Base-by-base conservation (phyloP, 805 yeast species). In the Suhomyces kilbournensis region DNA sequence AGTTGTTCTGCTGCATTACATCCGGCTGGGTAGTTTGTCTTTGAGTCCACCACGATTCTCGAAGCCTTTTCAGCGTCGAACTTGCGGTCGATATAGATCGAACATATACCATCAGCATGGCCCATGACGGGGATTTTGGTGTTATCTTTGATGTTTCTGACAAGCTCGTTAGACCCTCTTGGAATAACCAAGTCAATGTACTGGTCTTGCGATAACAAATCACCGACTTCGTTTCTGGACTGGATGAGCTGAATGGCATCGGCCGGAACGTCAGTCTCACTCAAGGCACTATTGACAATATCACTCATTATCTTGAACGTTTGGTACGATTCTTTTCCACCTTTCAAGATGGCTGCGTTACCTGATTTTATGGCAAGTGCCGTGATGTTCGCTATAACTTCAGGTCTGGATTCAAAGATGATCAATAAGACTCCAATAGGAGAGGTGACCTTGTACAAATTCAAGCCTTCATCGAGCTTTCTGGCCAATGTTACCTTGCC, bases 11-110 rank as follows among this genome's bases (percentile, higher is more conserved):
- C 93, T 7, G 99, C 97, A 67, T 94, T 94, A 70, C 99, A 94
- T n/a, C 97, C 99, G 10, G 99, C 99, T 47, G 98, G 97, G 67
- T 94, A 94, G 69, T 91, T 92, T 0, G 97, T 90, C 71, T 94
- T 94, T 4, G 97, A 81, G 69, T 94, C 99, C 25, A 90, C 81
- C 4, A 84, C 77, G 28, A 94, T 82, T 52, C 82, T 81, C 32
- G 80, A 76, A 0, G 97, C 96, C 82, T 89, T 91, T 12, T 69
- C 80, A 10, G 88, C 56, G 62, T 91, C 93, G 5, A 94, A 94
- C 48, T 80, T 83, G 52, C 79, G 81, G 67, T 92, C 96, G 23
- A 93, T 77, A 62, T 83, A 94, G 7, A 93, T 82, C 1, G 97
- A 85, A 71, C 99, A 94, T 55, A 93, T 86, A 46, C 99, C 99